Evolutionary conservation across 192 early-diverging fungal genomes (phyloP), one percentile per base, ranked within the genome.

Genomic region (Irineochytrium annulatum): DNA sequence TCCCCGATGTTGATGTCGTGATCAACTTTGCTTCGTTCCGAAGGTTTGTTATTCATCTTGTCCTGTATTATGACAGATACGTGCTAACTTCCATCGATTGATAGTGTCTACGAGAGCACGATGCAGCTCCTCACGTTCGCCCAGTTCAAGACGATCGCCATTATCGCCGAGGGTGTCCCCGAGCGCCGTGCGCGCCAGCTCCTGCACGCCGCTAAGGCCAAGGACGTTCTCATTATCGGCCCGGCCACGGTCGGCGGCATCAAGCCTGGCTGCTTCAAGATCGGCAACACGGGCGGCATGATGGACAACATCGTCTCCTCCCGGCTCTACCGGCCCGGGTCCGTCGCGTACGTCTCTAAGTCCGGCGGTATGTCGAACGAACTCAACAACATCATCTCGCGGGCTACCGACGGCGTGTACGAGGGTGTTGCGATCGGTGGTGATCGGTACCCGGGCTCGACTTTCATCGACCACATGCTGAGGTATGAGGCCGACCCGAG

Each of bases 301-400:
- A 98, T 98, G 95, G 95, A 98, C 77, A 98, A 98, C 82, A 96
- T 98, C 77, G 93, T 94, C 3, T 78, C 93, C 17, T 95, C 93
- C 73, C 94, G 94, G 79, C 85, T 98, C 59, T 98, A 98, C 78
- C 89, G 95, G 41, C 75, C 93, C 24, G 95, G 95, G 13, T 96
- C 94, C 1, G 91, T 98, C 35, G 94, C 89, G 26, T 98, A 98
- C 68, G 95, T 98, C 43, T 95, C 93, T 72, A 98, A 98, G 86
- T 92, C 89, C 27, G 95, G 95, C 72, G 95, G 95, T 69, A 98
- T 98, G 95, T 96, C 94, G 53, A 98, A 98, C 82, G 95, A 98
- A 75, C 81, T 98, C 57, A 98, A 98, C 86, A 98, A 98, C 85
- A 98, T 98, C 63, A 87, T 98, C 19, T 93, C 95, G 24, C 89